phyloP scores from a whole-genome alignment of 2,329 filamentous ascomycete species.

The Alternaria longipes region DNA sequence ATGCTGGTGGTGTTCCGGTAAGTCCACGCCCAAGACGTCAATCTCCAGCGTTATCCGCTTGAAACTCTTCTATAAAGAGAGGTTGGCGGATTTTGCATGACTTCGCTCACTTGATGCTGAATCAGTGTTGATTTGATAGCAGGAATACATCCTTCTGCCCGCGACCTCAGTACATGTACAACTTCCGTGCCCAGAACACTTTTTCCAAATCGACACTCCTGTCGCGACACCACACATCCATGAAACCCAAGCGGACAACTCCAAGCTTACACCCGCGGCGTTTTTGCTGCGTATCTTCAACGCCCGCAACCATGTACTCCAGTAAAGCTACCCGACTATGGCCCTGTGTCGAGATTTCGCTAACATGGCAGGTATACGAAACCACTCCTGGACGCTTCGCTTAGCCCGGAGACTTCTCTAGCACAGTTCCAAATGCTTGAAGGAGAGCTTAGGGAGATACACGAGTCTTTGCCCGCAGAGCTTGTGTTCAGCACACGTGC shows the following conservation, averaged over 20 bases:
- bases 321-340: not conserved
- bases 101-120: not conserved
- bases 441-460: conserved; percentile 6
- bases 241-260: not conserved
- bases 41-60: not conserved
- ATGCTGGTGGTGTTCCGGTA: conserved; percentile 11
- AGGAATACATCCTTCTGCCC: not conserved
- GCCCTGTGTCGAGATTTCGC: not conserved
- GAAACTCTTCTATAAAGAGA: not conserved
- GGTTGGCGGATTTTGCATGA: too few relatives aligned
- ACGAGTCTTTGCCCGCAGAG: conserved; percentile 12
- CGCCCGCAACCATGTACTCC: not conserved
- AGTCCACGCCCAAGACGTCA: not conserved
- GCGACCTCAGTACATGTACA: not conserved
- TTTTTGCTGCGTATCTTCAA: conserved; percentile 9
- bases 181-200: not conserved
- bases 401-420: conserved; percentile 11
- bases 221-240: not conserved
- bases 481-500: conserved; percentile 13
- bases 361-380: conserved; percentile 3
- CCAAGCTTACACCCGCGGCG: not conserved
- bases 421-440: conserved; percentile 10
- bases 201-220: not conserved
- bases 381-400: conserved; percentile 7
- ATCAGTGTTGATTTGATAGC: not conserved